Base-by-base conservation (phyloP, 352 stramenopile species). In the Globisporangium polare region DNA sequence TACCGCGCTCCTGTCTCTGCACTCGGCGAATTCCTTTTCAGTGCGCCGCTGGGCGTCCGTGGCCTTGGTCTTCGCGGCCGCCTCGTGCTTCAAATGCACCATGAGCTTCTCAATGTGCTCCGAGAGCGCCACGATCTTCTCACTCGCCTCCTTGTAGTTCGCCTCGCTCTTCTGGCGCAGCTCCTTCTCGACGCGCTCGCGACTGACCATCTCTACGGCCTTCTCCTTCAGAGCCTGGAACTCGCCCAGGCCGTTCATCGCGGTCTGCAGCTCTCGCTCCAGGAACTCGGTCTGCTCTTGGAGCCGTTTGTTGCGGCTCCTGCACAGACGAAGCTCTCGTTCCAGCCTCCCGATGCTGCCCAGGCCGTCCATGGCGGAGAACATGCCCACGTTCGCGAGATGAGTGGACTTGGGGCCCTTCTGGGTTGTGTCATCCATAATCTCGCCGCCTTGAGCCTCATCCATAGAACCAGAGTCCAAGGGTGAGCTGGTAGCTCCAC, bases 51-150 rank as follows among this genome's bases (percentile, higher is more conserved):
- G 72, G 37, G 89, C 68, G 41, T 95, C 79, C n/a, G 90, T 68
- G 7, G 85, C 84, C 26, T 87, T 86, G 3, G 90, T 88, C 69
- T 99, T 99, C n/a, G 86, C 81, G 4, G 92, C 92, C 9, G 90
- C 94, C 66, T 99, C 94, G 69, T 98, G 93, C 72, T 98, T 98
- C 10, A 98, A 63, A 65, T 98, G 95, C 8, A 98, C 75, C 93
- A 98, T 98, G 24, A 99, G 76, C 73, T 98, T 99, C 67, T 98
- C 94, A 24, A 98, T 97, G 66, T 99, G 95, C 60, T 98, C 92
- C 29, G 86, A 93, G n/a, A 98, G 70, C 50, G 82, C 90, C 10
- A 88, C 75, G 31, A 98, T 85, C 73, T 98, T 97, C 35, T 97
- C 87, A 5, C 77, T 79, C 3, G 82, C 65, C 33, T 90, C 76